Conservation (phyloP, 2,329 filamentous ascomycete species). For the Stachybotrys chlorohalonatus region DNA sequence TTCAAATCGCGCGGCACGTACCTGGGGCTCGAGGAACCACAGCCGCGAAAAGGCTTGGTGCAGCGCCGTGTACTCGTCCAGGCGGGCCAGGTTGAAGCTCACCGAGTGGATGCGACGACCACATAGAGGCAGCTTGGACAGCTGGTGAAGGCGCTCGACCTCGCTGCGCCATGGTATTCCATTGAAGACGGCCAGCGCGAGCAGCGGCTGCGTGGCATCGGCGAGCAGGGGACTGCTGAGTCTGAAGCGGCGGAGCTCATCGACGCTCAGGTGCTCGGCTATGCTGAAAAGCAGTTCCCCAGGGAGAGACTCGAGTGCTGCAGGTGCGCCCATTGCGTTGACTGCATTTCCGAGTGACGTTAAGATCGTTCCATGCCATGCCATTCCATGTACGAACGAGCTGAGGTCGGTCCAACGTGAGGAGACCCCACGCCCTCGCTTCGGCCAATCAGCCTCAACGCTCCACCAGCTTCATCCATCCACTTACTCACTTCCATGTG, state of each 20-base stretch:
- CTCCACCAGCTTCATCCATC: too few relatives aligned
- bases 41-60: constrained; percentile 25
- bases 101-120: constrained; percentile 30
- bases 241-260: constrained; percentile 30
- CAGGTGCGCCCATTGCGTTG: too few relatives aligned
- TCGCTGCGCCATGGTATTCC: constrained; percentile 36
- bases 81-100: constrained; percentile 34
- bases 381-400: too few relatives aligned
- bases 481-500: too few relatives aligned
- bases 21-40: constrained; percentile 26
- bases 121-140: constrained; percentile 33
- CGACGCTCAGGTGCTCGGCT: constrained; percentile 28
- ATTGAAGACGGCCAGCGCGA: constrained; percentile 30
- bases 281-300: constrained; percentile 32
- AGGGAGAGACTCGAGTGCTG: constrained; percentile 14
- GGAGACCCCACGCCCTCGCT: too few relatives aligned
- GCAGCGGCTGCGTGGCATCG: constrained; percentile 31
- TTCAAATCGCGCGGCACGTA: constrained; percentile 22
- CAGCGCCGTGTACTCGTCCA: constrained; percentile 30
- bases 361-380: too few relatives aligned
- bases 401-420: too few relatives aligned
- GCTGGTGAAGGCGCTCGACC: constrained; percentile 31
- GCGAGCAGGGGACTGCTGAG: constrained; percentile 27
- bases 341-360: too few relatives aligned
- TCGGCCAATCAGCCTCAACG: too few relatives aligned